Percentiles rank a stretch among this genome's conserved stretches.
Conservation (phyloP, 2,329 filamentous ascomycete species). For the Trichophyton equinum region DNA sequence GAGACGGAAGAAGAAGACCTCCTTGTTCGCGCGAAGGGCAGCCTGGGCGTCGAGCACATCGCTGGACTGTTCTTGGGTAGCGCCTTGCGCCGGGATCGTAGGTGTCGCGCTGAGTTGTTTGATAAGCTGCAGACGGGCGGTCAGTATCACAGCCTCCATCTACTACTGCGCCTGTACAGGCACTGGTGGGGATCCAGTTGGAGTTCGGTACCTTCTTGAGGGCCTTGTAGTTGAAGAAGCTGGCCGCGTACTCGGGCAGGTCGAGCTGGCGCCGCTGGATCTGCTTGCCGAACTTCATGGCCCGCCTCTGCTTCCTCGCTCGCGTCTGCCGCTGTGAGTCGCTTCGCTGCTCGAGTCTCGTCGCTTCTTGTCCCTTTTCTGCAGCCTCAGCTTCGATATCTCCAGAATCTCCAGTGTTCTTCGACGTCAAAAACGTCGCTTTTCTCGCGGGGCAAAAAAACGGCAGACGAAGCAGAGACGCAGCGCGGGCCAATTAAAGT, state of each 20-base stretch:
- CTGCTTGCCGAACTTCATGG: constrained; percentile 98
- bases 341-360: background rate
- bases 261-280: constrained; percentile 98
- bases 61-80: constrained; percentile 25
- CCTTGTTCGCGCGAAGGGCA: constrained; percentile 89
- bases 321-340: background rate
- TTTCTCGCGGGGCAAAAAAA: background rate
- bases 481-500: background rate
- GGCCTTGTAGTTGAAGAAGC: constrained; percentile 98
- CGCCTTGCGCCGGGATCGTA: constrained; percentile 64
- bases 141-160: constrained; percentile 9
- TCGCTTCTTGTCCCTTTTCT: background rate
- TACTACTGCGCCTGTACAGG: background rate
- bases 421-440: background rate
- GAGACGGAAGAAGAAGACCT: constrained; percentile 95
- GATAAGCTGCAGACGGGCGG: constrained; percentile 58
- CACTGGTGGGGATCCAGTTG: background rate
- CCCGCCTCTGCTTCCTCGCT: background rate
- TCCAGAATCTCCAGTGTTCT: background rate
- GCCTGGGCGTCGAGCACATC: constrained; percentile 62
- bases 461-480: background rate
- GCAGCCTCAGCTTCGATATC: background rate
- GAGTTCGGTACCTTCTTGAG: constrained; percentile 68
- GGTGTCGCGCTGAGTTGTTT: constrained; percentile 94
- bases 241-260: constrained; percentile 96